Conservation (phyloP, 768 basidiomycete genomes). For the Lentinula edodes region DNA sequence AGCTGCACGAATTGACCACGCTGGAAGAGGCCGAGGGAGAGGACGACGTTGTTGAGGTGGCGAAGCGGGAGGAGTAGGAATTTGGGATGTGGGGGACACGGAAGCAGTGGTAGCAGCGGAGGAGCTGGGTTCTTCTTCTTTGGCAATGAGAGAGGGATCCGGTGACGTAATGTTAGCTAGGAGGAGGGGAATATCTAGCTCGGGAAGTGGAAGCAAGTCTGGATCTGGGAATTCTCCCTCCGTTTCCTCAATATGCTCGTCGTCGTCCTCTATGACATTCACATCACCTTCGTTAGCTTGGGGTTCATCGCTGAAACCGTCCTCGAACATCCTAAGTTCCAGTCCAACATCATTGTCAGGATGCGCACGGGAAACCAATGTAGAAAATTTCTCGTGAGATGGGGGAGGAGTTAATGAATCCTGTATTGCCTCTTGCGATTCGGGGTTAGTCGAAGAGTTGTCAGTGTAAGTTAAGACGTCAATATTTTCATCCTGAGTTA, state of each 20-base stretch:
- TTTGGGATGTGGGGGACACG: conserved; percentile 22
- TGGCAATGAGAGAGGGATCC: conserved; percentile 13
- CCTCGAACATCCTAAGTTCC: not conserved
- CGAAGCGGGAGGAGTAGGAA: conserved; percentile 40
- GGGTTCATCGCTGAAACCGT: not conserved
- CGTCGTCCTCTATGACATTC: not conserved
- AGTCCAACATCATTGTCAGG: not conserved
- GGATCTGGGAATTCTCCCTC: conserved; percentile 31
- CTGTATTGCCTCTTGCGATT: not conserved
- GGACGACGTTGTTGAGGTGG: conserved; percentile 18
- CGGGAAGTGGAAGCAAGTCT: conserved; percentile 36
- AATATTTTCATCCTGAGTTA: not conserved
- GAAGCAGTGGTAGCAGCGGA: conserved; percentile 15
- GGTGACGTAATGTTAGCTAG: conserved; percentile 11
- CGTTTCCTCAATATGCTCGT: not conserved
- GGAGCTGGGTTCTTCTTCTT: conserved; percentile 9
- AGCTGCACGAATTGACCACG: conserved; percentile 38
- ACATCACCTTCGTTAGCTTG: not conserved
- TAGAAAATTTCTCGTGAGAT: not conserved
- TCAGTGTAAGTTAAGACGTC: not conserved
- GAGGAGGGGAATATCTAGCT: conserved; percentile 9
- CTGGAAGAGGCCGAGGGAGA: conserved; percentile 12
- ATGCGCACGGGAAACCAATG: not conserved
- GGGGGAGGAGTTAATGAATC: not conserved
- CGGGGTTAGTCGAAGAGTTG: not conserved